These are phyloP conservation scores for Wickerhamiella infanticola DNA, from an alignment of 1,139 yeast species.

Conservation along the genomic window DNA sequence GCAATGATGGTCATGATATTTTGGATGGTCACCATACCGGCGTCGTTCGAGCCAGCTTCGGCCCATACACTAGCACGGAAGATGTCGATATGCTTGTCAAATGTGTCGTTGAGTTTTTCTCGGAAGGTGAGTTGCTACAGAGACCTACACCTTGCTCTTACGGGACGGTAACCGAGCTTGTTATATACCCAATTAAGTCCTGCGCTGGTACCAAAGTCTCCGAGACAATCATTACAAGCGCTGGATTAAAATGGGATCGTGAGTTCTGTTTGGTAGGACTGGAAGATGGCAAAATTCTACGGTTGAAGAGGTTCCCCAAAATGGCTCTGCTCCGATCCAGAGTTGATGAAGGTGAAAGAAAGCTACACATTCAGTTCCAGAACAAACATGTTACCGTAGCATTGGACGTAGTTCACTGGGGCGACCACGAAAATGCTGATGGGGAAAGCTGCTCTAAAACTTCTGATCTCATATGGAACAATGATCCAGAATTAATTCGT, in stretches of 20 bases:
- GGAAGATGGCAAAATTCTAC: conserved; percentile 17
- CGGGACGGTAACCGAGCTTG: conserved; percentile 14
- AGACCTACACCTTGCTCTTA: background rate
- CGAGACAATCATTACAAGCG: conserved; percentile 11
- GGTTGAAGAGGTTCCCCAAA: conserved; percentile 21
- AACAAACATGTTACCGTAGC: conserved; percentile 3
- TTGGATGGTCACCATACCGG: conserved; percentile 28
- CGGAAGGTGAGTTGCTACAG: background rate
- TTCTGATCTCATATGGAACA: conserved; percentile 11
- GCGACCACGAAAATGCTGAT: conserved; percentile 3
- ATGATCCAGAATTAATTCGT: conserved; percentile 12
- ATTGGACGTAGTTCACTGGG: conserved; percentile 10
- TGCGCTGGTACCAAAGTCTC: conserved; percentile 25
- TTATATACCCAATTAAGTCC: conserved; percentile 30
- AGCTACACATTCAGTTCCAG: conserved; percentile 10
- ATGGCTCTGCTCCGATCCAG: conserved; percentile 25
- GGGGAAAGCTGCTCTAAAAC: conserved; percentile 9
- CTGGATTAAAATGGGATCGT: conserved; percentile 28
- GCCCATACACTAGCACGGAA: conserved; percentile 23
- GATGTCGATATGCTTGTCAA: conserved; percentile 23
- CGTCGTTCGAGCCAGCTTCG: conserved; percentile 28
- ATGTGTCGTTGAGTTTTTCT: conserved; percentile 18
- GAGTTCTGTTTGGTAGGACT: conserved; percentile 25
- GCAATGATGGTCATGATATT: conserved; percentile 29
- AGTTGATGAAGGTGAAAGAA: conserved; percentile 10